These are phyloP conservation scores for Mycena maculata DNA, from an alignment of 768 basidiomycete species.

Conservation along the genomic window DNA sequence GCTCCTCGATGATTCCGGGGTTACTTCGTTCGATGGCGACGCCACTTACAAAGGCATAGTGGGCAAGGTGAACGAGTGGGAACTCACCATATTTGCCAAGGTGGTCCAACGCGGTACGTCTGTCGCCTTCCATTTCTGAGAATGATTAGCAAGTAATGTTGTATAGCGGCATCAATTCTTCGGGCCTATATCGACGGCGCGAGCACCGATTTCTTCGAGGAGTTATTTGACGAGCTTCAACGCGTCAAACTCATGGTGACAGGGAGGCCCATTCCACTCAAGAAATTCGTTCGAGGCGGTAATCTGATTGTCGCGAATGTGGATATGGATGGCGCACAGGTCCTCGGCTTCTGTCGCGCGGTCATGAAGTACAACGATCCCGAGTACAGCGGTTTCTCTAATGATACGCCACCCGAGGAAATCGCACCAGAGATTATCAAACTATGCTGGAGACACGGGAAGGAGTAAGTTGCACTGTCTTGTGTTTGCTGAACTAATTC, in stretches of 20 bases:
- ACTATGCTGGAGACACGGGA: conserved; percentile 15
- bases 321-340: conserved; percentile 12
- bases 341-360: neutral
- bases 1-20: too few species aligned
- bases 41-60: conserved; percentile 16
- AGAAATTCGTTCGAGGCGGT: too few species aligned
- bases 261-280: neutral
- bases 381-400: conserved; percentile 9
- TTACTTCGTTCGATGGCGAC: conserved; percentile 21
- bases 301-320: too few species aligned
- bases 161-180: conserved; percentile 1
- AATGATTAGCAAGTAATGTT: neutral
- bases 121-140: neutral
- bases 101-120: conserved; percentile 10
- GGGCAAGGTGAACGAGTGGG: conserved; percentile 19
- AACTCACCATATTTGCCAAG: too few species aligned
- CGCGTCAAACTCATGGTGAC: neutral
- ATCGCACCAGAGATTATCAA: neutral
- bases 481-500: neutral
- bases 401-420: neutral
- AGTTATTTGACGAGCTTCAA: conserved; percentile 6
- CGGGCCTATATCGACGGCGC: conserved; percentile 15
- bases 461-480: conserved; percentile 5
- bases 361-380: conserved; percentile 12
- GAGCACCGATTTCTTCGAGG: too few species aligned